A percentile compares a stretch with the other conserved stretches of the same genome.
phyloP scores from a whole-genome alignment of 495 filamentous ascomycete genomes.

The Aspergillus sclerotioniger region DNA sequence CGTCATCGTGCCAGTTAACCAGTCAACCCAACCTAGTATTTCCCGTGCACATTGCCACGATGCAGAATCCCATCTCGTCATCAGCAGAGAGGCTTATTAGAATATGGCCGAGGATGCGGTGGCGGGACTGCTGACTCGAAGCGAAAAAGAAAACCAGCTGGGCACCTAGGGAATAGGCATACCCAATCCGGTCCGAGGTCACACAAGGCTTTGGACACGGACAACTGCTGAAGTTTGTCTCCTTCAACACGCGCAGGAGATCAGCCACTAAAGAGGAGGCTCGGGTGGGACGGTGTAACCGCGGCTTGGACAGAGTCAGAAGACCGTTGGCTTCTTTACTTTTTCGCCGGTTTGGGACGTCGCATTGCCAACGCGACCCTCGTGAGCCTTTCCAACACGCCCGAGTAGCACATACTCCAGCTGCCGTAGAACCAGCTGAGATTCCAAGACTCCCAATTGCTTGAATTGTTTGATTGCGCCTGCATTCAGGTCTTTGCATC shows the following conservation, averaged over 20 bases:
- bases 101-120: no score
- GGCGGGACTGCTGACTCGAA: no score
- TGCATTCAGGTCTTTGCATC: neutral
- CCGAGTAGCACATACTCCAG: neutral
- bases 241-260: slow-evolving; percentile 2
- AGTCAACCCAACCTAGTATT: no score
- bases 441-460: neutral
- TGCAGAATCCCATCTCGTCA: no score
- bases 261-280: neutral
- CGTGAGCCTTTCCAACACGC: neutral
- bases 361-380: neutral
- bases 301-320: slow-evolving; percentile 4
- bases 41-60: no score
- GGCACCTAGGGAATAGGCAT: neutral
- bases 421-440: slow-evolving; percentile 3
- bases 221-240: slow-evolving; percentile 3
- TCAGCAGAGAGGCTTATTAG: no score
- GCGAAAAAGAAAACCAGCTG: no score
- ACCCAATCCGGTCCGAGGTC: neutral
- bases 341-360: neutral
- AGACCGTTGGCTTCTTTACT: slow-evolving; percentile 3
- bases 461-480: slow-evolving; percentile 2
- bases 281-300: slow-evolving; percentile 3
- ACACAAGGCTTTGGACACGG: neutral
- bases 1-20: no score